Base-by-base conservation (phyloP, 1,284 basidiomycete species). In the Cryptococcus amylolentus region DNA sequence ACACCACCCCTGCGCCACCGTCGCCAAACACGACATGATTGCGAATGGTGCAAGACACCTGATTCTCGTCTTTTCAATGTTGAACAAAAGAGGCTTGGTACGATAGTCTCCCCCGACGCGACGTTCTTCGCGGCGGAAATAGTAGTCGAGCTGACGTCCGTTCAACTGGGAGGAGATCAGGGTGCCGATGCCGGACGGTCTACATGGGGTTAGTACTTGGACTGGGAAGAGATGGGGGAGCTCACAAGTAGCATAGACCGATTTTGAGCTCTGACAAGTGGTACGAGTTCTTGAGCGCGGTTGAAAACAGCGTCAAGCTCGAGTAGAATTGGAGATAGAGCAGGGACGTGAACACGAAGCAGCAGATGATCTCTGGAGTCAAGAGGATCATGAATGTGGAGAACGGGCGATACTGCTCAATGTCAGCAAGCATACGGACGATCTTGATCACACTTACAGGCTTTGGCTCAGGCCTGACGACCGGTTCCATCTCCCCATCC, bases 301-400 rank as follows among this genome's bases (percentile, higher is more conserved):
- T 75, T 0, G 75, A 77, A 61, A 69, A 75, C 4, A 75, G 61
- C 1, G 74, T 75, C 68, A 76, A 53, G 41, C 68, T 57, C 31
- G 68, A 68, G 68, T 78, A 78, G 55, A 75, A 78, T 50, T 72
- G 66, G n/a, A 73, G 63, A 51, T 77, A 78, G 16, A 72, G 55
- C 9, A 76, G 53, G 7, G 72, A 75, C 1, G 66, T 66, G 26
- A 55, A 59, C 23, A 68, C 66, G 40, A 75, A 44, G 41, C 75
- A 57, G 18, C 75, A 52, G 40, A 71, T 45, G 35, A 78, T 63
- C 51, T 78, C 76, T 6, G 76, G 75, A 1, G 57, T 67, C 44
- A 75, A 58, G 6, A 78, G 66, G 52, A 76, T 67, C 52, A 64
- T 48, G 54, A 76, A 75, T 0, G 74, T 67, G 1, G 66, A 67